These are phyloP conservation scores for Symbiodinium pilosum DNA, from an alignment of 73 alveolate species.

Conservation along the genomic window DNA sequence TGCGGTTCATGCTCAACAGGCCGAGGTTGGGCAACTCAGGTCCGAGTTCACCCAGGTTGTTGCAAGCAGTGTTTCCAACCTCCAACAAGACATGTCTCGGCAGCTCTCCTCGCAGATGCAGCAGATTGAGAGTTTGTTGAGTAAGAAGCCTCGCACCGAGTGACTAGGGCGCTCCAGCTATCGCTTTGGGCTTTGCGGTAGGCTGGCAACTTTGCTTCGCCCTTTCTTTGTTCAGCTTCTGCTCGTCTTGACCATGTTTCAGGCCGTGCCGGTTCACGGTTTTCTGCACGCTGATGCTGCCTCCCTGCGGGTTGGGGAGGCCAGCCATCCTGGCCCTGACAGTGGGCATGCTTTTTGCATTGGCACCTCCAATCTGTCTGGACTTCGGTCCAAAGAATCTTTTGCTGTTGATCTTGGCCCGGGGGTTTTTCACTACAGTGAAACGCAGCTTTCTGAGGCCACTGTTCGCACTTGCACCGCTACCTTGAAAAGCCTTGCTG, in stretches of 20 bases:
- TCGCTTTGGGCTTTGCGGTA: neutral
- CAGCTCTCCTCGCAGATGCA: neutral
- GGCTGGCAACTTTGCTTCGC: neutral
- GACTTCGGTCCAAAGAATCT: neutral
- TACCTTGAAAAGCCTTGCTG: neutral
- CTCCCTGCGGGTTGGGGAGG: neutral
- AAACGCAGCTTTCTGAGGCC: neutral
- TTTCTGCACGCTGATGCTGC: no score
- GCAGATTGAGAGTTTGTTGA: neutral
- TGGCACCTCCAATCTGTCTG: neutral
- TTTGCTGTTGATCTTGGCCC: neutral
- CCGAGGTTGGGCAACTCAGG: neutral
- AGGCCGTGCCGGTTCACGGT: neutral
- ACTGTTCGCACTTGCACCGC: neutral
- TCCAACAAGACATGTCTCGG: neutral
- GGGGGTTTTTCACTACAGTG: neutral
- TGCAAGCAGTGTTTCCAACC: neutral
- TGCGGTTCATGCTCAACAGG: neutral
- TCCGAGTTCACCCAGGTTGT: neutral
- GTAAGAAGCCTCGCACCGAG: neutral
- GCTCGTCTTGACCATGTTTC: neutral
- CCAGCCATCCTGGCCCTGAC: neutral
- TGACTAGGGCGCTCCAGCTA: slow-evolving; percentile 2
- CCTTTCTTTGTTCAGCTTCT: neutral
- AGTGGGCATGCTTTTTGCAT: neutral